phyloP scores from a whole-genome alignment of 495 filamentous ascomycete species.

The Penicillium crystallinum region DNA sequence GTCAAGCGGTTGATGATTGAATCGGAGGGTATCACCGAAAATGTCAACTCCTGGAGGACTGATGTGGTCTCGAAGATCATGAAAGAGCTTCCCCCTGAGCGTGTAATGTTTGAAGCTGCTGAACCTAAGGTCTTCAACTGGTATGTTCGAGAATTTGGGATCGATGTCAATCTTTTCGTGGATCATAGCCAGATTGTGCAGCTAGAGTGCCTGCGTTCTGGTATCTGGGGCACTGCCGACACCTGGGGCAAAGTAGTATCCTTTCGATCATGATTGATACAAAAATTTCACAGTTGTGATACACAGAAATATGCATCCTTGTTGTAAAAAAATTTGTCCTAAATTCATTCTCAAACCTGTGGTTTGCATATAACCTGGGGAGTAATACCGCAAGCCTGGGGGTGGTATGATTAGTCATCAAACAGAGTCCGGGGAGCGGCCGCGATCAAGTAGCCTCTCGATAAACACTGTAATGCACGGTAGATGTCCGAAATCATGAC shows the following conservation, averaged over 20 bases:
- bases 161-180: constrained; percentile 57
- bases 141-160: constrained; percentile 56
- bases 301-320: no score
- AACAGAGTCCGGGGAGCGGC: constrained; percentile 13
- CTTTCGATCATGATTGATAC: constrained; percentile 26
- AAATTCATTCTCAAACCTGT: no score
- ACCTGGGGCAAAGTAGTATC: constrained; percentile 56
- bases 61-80: constrained; percentile 53
- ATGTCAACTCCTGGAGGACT: constrained; percentile 51
- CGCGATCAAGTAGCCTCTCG: background rate
- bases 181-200: constrained; percentile 60
- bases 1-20: constrained; percentile 59
- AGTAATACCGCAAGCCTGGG: no score
- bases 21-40: constrained; percentile 59
- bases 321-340: no score
- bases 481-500: background rate
- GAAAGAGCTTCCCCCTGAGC: constrained; percentile 48
- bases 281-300: no score
- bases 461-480: no score
- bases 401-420: no score
- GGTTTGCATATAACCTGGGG: no score
- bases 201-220: constrained; percentile 46
- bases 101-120: constrained; percentile 59
- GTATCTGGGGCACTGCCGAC: constrained; percentile 54
- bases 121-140: constrained; percentile 55